Base-by-base conservation (phyloP, 306 rosid genomes). In the Quercus variabilis region DNA sequence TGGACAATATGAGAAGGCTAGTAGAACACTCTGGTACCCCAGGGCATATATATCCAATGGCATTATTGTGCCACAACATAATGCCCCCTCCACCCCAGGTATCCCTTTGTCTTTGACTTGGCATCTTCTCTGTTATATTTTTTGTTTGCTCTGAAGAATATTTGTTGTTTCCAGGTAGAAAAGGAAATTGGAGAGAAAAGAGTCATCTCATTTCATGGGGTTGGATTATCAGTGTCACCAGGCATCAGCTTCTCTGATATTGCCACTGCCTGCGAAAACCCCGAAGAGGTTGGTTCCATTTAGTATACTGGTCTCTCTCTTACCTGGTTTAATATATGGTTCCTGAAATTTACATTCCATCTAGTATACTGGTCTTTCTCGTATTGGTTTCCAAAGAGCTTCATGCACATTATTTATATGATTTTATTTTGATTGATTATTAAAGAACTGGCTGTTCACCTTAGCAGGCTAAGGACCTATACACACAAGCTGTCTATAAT, bases 41-140 rank as follows among this genome's bases (percentile, higher is more conserved):
- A 1, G 97, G 97, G 73, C 98, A 93, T 81, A 82, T 96, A 80
- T 96, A 87, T 89, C 97, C 99, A 77, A 76, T 96, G 86, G 90
- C 97, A 69, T 74, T 96, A 77, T 71, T 93, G 81, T 91, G 99
- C 80, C 85, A 90, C 52, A 89, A 93, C 86, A 93, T 96, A 83
- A 96, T 96, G 99, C 98, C 99, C 8, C 99, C 99, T 82, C 99
- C 99, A 19, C 82, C 5, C 28, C 86, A 87, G 88, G 99, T 91
- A 82, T 74, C 72, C 18, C 15, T 72, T 59, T 77, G 46, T 83
- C 86, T 76, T 82, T 35, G 71, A 46, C 70, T 83, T 78, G 60
- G 75, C 63, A 17, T 77, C 33, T 86, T 43, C 74, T 13, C 23
- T 81, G 38, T 83, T 64, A 55, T 46, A 35, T 46, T 77, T 73